Conservation (phyloP, 108 stramenopile species). For the Seminavis robusta region DNA sequence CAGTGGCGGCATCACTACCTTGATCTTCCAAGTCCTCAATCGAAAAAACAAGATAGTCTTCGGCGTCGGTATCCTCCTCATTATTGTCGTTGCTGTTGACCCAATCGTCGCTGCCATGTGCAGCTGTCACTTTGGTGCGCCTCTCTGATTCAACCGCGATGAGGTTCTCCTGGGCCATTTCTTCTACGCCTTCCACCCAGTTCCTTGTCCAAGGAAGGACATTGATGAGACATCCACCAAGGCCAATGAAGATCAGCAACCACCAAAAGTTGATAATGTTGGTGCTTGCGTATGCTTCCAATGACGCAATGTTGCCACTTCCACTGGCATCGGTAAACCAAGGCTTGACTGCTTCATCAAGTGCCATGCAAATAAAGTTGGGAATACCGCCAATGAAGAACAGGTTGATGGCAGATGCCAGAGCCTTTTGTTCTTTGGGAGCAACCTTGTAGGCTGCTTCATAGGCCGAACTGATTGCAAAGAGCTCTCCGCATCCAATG, state of each 20-base stretch:
- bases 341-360: background rate
- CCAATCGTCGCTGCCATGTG: too few species aligned
- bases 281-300: constrained; percentile 68
- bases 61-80: too few species aligned
- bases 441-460: constrained; percentile 24
- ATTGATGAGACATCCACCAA: constrained; percentile 68
- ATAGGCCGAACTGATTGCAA: constrained; percentile 20
- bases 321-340: constrained; percentile 52
- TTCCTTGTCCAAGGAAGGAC: constrained; percentile 52
- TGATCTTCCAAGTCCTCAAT: too few species aligned
- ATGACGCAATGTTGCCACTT: constrained; percentile 40
- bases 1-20: too few species aligned
- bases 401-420: constrained; percentile 21
- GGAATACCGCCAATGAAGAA: constrained; percentile 22
- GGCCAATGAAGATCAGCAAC: constrained; percentile 53
- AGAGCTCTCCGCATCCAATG: constrained; percentile 28
- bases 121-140: background rate
- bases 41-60: too few species aligned
- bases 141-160: constrained; percentile 34
- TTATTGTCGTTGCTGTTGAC: too few species aligned
- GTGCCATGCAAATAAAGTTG: constrained; percentile 14
- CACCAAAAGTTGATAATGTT: constrained; percentile 70
- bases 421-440: constrained; percentile 10
- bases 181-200: constrained; percentile 60
- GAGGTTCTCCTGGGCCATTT: constrained; percentile 49